Conservation (phyloP, 140 eudicot genomes). For the Anethum foeniculum region DNA sequence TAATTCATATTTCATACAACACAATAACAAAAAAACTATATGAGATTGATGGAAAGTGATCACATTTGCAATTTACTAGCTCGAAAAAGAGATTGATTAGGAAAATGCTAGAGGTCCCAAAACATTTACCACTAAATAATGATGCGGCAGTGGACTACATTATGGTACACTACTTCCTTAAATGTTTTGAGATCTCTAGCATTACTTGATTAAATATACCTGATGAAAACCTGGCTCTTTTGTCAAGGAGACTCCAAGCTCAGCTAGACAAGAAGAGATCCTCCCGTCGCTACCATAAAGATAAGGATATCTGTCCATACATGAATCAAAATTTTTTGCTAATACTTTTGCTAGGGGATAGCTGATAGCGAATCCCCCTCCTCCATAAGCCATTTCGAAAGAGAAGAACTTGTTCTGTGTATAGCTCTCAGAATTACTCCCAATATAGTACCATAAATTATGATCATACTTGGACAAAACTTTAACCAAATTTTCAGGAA, state of each 20-base stretch:
- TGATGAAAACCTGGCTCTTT: conserved; percentile 79
- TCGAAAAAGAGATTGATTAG: neutral
- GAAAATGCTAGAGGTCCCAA: neutral
- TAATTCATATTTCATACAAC: conserved; percentile 3
- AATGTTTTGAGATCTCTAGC: neutral
- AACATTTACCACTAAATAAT: neutral
- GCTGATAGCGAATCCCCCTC: conserved; percentile 91
- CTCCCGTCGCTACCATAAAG: conserved; percentile 84
- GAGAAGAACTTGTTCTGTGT: conserved; percentile 51
- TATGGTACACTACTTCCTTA: neutral
- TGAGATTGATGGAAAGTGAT: neutral
- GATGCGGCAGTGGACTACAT: neutral
- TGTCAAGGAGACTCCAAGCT: conserved; percentile 75
- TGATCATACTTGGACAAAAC: conserved; percentile 76
- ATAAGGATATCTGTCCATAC: conserved; percentile 68
- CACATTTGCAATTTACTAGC: neutral
- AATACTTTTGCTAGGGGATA: conserved; percentile 72
- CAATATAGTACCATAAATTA: conserved; percentile 55
- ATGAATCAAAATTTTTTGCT: conserved; percentile 71
- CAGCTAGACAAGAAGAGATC: conserved; percentile 73
- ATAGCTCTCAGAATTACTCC: conserved; percentile 62
- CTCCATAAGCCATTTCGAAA: conserved; percentile 77
- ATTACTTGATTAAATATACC: conserved; percentile 33
- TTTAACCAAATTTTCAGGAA: conserved; percentile 63
- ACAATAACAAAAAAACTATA: neutral